Evolutionary conservation across 78 protist genomes (phyloP).

Genomic region (Salpingoeca rosetta): DNA sequence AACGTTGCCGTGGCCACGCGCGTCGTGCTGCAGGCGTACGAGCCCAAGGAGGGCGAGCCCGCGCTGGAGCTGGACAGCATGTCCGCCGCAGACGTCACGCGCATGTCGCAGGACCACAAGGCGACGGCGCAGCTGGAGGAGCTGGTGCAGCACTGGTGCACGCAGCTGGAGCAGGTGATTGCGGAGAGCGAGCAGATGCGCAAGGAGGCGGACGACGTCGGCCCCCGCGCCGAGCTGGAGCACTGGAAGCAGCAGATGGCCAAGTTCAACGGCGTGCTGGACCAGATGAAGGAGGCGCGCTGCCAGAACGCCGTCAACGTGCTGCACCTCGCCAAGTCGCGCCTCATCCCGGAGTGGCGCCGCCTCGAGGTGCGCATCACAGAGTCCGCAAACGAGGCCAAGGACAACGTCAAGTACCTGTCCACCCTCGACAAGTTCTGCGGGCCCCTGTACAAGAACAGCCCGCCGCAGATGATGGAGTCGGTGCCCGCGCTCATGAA

Average conservation of each 20-base stretch:
- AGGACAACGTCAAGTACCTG: constrained; percentile 72
- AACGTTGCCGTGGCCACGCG: background rate
- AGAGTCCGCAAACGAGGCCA: constrained; percentile 64
- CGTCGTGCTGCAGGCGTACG: background rate
- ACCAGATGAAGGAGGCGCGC: constrained; percentile 26
- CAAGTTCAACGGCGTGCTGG: constrained; percentile 40
- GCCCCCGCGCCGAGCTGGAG: constrained; percentile 60
- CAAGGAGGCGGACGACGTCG: constrained; percentile 27
- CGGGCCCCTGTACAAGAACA: constrained; percentile 53
- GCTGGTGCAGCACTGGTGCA: constrained; percentile 29
- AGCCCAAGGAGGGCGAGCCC: background rate
- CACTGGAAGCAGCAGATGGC: constrained; percentile 57
- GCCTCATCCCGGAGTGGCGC: constrained; percentile 20
- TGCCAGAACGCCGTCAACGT: constrained; percentile 19
- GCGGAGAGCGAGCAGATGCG: constrained; percentile 33
- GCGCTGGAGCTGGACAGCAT: background rate
- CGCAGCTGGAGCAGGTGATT: constrained; percentile 6
- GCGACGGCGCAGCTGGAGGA: constrained; percentile 12
- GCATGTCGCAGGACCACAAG: background rate
- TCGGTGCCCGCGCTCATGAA: constrained; percentile 47
- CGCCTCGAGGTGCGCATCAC: constrained; percentile 26
- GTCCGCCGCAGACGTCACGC: background rate
- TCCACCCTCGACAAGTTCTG: constrained; percentile 50
- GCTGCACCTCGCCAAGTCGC: constrained; percentile 32
- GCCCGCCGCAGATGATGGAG: constrained; percentile 43